These are phyloP conservation scores for Ceraceosorus bombacis DNA, from an alignment of 1,284 basidiomycete genomes.

Conservation along the genomic window DNA sequence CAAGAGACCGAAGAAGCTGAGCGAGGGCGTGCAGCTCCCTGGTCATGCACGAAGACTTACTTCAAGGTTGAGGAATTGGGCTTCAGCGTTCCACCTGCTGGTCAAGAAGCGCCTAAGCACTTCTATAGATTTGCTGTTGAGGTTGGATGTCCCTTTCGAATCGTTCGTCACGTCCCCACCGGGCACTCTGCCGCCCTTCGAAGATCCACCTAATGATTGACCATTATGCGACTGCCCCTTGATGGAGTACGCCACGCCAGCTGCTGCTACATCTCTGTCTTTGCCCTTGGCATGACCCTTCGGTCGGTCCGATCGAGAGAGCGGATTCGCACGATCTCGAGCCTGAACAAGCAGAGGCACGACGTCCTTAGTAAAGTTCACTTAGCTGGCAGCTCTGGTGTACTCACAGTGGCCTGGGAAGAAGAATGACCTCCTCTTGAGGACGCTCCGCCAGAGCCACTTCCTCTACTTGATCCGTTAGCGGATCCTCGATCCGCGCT, in stretches of 20 bases:
- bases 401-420: background rate
- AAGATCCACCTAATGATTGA: too few relatives aligned
- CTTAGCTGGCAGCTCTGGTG: too few relatives aligned
- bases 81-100: conserved; percentile 33
- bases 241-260: too few relatives aligned
- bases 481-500: too few relatives aligned
- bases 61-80: conserved; percentile 66
- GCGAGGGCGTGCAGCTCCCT: too few relatives aligned
- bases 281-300: too few relatives aligned
- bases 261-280: too few relatives aligned
- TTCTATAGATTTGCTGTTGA: conserved; percentile 14
- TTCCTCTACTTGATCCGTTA: background rate
- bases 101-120: conserved; percentile 34
- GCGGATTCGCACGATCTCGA: conserved; percentile 18
- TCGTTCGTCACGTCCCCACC: background rate
- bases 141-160: background rate
- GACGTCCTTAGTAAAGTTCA: too few relatives aligned
- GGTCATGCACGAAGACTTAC: conserved; percentile 8
- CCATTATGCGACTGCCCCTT: too few relatives aligned
- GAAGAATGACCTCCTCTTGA: background rate
- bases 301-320: conserved; percentile 4
- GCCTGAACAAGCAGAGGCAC: conserved; percentile 5
- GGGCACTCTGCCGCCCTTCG: too few relatives aligned
- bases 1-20: too few relatives aligned
- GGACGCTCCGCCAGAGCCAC: background rate